Evolutionary conservation across 2,329 filamentous ascomycete species (phyloP), one percentile per base, ranked within the genome.

Genomic region (Tolypocladium tropicale): DNA sequence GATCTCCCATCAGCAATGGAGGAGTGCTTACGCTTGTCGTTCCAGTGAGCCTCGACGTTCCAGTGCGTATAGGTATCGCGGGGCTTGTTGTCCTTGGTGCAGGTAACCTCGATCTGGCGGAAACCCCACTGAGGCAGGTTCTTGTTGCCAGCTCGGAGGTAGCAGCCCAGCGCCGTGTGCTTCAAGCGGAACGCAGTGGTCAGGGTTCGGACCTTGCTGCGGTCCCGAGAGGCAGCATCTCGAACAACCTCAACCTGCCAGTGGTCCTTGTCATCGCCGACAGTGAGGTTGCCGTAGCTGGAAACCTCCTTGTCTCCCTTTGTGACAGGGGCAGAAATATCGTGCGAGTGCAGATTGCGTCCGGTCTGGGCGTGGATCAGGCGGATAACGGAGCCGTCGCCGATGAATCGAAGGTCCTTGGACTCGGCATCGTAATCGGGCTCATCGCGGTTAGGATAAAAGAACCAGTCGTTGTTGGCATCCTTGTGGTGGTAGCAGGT

Each of bases 401-500:
- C 85, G 63, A 96, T 83, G 68, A 86, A 95, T 59, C 90, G 78
- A 37, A 87, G 83, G 57, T 84, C 80, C 6, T 64, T 61, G n/a
- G 76, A 84, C 58, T 89, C 84, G 5, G 83, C 74, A 64, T 92
- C 79, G 67, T 85, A 96, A 21, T 88, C 86, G 28, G 80, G 74
- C 57, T 95, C 83, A 55, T 79, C 74, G 60, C 95, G 89, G 76
- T 93, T 96, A 30, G 94, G 94, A 72, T 96, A 96, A 74, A 99
- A 92, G 76, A 95, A 96, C 94, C 94, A 99, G 72, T 99, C 94
- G 71, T 99, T 99, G 82, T 99, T 99, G 71, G 93, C 82, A 78
- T 99, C 94, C 72, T 99, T 99, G 80, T 99, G 94, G 75, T 99
- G 94, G 75, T 99, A 99, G 79, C 95, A 99, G 60, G 94, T 99